Percentiles rank a stretch among this genome's conserved stretches.
These are phyloP conservation scores for Tolypocladium guangdongense DNA, from an alignment of 2,329 filamentous ascomycete species.

Conservation along the genomic window DNA sequence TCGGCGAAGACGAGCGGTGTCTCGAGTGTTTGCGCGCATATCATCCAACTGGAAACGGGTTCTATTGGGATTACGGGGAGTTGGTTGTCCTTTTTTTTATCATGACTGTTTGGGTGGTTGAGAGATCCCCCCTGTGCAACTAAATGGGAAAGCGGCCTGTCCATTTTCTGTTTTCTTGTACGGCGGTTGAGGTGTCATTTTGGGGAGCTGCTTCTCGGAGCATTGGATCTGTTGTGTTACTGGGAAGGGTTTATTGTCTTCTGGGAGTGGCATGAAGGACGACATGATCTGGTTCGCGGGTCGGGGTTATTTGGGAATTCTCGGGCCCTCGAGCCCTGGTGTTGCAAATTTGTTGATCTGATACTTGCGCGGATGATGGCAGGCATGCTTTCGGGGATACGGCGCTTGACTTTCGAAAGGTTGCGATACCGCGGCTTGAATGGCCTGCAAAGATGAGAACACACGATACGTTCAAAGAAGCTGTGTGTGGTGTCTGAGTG, in stretches of 20 bases:
- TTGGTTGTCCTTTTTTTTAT: slow-evolving; percentile 16
- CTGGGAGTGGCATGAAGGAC: slow-evolving; percentile 17
- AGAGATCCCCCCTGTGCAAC: slow-evolving; percentile 17
- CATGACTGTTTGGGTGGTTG: slow-evolving; percentile 4
- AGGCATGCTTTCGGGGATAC: slow-evolving; percentile 20
- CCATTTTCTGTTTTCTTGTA: slow-evolving; percentile 14
- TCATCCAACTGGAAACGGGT: slow-evolving; percentile 19
- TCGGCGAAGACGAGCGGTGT: slow-evolving; percentile 24
- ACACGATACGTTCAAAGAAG: slow-evolving; percentile 23
- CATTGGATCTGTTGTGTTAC: slow-evolving; percentile 13
- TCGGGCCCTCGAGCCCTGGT: slow-evolving; percentile 23
- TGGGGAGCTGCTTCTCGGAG: slow-evolving; percentile 2
- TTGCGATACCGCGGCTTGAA: slow-evolving; percentile 18
- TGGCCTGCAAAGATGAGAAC: slow-evolving; percentile 24
- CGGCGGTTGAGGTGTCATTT: slow-evolving; percentile 5
- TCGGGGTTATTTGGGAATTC: slow-evolving; percentile 18
- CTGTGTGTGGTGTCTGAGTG: not conserved
- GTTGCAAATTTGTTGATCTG: slow-evolving; percentile 18
- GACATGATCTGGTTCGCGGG: slow-evolving; percentile 22
- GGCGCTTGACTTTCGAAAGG: slow-evolving; percentile 15
- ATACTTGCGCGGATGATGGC: slow-evolving; percentile 15
- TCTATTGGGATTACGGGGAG: slow-evolving; percentile 23
- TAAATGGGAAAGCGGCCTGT: slow-evolving; percentile 18
- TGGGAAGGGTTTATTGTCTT: slow-evolving; percentile 15
- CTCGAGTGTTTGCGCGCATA: slow-evolving; percentile 14